phyloP scores from a whole-genome alignment of 2,329 filamentous ascomycete genomes.

The Talaromyces verruculosus region DNA sequence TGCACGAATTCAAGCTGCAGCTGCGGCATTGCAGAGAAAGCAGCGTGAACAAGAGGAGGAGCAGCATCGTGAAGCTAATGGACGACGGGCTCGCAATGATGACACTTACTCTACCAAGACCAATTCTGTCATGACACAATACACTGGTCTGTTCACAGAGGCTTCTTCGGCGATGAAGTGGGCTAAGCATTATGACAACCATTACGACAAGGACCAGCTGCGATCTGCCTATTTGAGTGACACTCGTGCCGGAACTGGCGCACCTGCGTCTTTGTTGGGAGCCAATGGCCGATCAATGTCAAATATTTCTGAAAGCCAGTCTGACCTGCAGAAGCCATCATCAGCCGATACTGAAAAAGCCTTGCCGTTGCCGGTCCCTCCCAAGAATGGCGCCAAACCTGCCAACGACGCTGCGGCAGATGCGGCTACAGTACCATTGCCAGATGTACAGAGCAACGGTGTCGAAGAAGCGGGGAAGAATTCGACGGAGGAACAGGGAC shows the following conservation, averaged over 20 bases:
- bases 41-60: slow-evolving; percentile 59
- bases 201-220: slow-evolving; percentile 87
- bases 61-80: slow-evolving; percentile 50
- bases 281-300: slow-evolving; percentile 34
- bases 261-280: slow-evolving; percentile 48
- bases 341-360: slow-evolving; percentile 27
- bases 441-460: slow-evolving; percentile 23
- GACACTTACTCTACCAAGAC: slow-evolving; percentile 67
- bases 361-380: slow-evolving; percentile 20
- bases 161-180: slow-evolving; percentile 95
- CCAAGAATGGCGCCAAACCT: slow-evolving; percentile 24
- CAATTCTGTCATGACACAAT: slow-evolving; percentile 83
- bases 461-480: slow-evolving; percentile 30
- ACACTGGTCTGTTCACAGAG: slow-evolving; percentile 79
- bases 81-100: slow-evolving; percentile 56
- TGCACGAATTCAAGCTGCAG: slow-evolving; percentile 87
- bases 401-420: slow-evolving; percentile 24
- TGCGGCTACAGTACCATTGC: slow-evolving; percentile 23
- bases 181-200: slow-evolving; percentile 93
- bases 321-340: slow-evolving; percentile 14
- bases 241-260: slow-evolving; percentile 67
- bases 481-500: slow-evolving; percentile 29
- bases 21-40: slow-evolving; percentile 74
- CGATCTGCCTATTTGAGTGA: slow-evolving; percentile 83
- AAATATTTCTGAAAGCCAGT: slow-evolving; percentile 14